Evolutionary conservation across 768 basidiomycete species (phyloP).

Genomic region (Gloeopeniophorella convolvens): DNA sequence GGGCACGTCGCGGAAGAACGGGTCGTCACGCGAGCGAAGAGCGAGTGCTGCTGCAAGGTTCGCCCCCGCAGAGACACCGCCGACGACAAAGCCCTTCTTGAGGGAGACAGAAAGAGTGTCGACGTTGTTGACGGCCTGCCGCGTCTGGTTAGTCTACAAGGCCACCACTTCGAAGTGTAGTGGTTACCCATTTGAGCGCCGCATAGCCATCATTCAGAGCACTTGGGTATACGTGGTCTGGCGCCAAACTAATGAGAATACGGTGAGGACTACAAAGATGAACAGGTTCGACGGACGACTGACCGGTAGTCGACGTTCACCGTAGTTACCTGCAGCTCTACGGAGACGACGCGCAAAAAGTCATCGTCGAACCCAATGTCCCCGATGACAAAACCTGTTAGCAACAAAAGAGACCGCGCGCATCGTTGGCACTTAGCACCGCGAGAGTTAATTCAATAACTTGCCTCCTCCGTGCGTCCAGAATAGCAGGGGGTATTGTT

Average conservation of each 20-base stretch:
- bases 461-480: slow-evolving; percentile 9
- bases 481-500: not conserved
- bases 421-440: not conserved
- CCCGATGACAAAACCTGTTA: slow-evolving; percentile 7
- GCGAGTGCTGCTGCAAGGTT: slow-evolving; percentile 23
- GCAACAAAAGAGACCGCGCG: not conserved
- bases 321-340: slow-evolving; percentile 11
- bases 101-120: slow-evolving; percentile 13
- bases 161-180: no score
- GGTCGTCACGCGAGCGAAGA: slow-evolving; percentile 23
- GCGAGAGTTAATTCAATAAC: not conserved
- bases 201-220: slow-evolving; percentile 21
- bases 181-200: slow-evolving; percentile 24
- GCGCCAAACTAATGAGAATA: slow-evolving; percentile 7
- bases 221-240: slow-evolving; percentile 21
- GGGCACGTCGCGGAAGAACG: slow-evolving; percentile 17
- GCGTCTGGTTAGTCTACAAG: not conserved
- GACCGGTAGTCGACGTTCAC: slow-evolving; percentile 17
- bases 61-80: slow-evolving; percentile 24
- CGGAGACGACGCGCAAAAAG: slow-evolving; percentile 12
- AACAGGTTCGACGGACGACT: not conserved
- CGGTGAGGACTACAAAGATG: not conserved
- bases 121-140: slow-evolving; percentile 8
- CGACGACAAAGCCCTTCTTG: slow-evolving; percentile 24
- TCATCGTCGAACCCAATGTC: slow-evolving; percentile 19